Evolutionary conservation across 257 asterid genomes (phyloP).

Genomic region (Solanum habrochaites): DNA sequence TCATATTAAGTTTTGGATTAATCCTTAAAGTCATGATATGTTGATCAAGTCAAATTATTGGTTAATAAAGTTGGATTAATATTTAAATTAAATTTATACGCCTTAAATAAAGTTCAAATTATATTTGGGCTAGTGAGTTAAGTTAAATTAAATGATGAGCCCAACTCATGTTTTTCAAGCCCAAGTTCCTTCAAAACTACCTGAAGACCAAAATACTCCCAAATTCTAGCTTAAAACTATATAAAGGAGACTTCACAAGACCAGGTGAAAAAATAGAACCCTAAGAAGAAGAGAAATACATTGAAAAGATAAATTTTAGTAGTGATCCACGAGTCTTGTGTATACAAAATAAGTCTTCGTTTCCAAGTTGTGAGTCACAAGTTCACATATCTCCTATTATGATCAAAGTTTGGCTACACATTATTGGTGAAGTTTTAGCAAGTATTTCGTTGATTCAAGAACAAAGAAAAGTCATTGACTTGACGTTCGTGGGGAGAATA

Average conservation of each 20-base stretch:
- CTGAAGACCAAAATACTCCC: background rate
- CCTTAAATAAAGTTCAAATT: background rate
- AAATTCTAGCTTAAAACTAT: background rate
- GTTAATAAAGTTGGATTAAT: no score
- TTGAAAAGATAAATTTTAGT: background rate
- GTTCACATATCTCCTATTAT: background rate
- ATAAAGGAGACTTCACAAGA: background rate
- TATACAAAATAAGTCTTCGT: background rate
- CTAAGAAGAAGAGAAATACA: background rate
- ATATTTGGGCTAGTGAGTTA: background rate
- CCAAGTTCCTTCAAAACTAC: background rate
- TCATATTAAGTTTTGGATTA: no score
- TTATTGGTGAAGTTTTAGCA: background rate
- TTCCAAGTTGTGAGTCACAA: background rate
- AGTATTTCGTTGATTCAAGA: background rate
- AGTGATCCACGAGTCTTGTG: background rate
- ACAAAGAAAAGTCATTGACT: background rate
- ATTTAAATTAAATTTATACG: no score
- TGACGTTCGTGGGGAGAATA: background rate
- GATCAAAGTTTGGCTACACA: background rate
- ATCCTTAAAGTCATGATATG: background rate
- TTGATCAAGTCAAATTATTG: background rate
- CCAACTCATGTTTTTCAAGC: background rate
- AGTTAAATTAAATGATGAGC: background rate
- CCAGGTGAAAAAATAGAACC: background rate